A percentile compares a stretch with the other conserved stretches of the same genome.
These are phyloP conservation scores for Gymnopus androsaceus DNA, from an alignment of 1,284 basidiomycete genomes.

Conservation along the genomic window DNA sequence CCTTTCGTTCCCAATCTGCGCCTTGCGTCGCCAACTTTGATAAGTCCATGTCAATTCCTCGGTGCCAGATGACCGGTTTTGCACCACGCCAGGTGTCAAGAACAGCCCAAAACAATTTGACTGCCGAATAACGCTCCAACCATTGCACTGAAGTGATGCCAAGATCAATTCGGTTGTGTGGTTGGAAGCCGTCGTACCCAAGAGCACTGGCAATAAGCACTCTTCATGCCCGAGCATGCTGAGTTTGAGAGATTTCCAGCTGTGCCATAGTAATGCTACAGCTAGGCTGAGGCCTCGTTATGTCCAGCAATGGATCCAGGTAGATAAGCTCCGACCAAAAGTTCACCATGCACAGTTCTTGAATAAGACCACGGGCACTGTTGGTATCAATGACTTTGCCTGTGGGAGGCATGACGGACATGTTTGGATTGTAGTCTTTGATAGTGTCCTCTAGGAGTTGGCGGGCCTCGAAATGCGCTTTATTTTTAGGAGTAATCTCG, in stretches of 20 bases:
- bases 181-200: neutral
- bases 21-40: neutral
- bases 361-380: neutral
- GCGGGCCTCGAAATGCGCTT: too few relatives aligned
- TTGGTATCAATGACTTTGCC: neutral
- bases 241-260: neutral
- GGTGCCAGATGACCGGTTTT: neutral
- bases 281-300: neutral
- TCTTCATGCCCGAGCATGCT: neutral
- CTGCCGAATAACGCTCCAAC: neutral
- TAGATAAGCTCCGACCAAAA: neutral
- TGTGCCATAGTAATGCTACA: neutral
- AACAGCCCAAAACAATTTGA: neutral
- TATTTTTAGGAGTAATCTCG: neutral
- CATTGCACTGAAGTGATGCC: neutral
- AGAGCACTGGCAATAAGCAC: neutral
- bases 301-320: neutral
- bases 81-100: slow-evolving; percentile 4
- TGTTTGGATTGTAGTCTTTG: too few relatives aligned
- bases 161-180: neutral
- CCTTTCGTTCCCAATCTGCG: neutral
- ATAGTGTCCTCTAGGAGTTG: too few relatives aligned
- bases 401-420: too few relatives aligned
- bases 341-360: slow-evolving; percentile 4
- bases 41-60: neutral